A percentile compares a stretch with the other conserved stretches of the same genome.
Conservation (phyloP, 164 flowering plant genomes). For the Macadamia integrifolia region DNA sequence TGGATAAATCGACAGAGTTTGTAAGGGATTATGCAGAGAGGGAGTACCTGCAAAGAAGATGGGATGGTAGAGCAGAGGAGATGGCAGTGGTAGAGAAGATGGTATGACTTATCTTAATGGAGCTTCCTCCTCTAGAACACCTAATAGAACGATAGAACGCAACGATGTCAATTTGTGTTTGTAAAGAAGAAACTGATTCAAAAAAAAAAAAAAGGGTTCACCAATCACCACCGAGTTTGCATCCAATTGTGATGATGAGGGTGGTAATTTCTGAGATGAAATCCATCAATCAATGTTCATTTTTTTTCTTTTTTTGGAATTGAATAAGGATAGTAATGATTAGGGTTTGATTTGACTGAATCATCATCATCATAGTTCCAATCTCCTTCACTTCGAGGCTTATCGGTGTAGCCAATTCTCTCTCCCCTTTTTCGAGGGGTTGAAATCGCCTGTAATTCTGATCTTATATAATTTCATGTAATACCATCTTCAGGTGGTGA, state of each 20-base stretch:
- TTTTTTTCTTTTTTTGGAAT: no score
- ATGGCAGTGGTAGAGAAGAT: no score
- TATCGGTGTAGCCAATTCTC: no score
- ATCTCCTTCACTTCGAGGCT: no score
- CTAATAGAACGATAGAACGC: not conserved
- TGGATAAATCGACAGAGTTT: slow-evolving; percentile 25
- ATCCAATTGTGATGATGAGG: not conserved
- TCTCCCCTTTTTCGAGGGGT: no score
- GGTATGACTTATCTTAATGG: not conserved
- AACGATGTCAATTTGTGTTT: no score
- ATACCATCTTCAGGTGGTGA: no score
- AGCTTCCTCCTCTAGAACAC: not conserved
- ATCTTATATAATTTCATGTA: no score
- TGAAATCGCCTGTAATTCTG: no score
- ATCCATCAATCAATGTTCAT: no score
- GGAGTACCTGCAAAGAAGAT: slow-evolving; percentile 18
- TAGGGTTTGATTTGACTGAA: slow-evolving; percentile 2
- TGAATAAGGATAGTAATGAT: not conserved
- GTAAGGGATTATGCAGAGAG: slow-evolving; percentile 14
- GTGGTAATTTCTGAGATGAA: not conserved
- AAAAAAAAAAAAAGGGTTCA: not conserved
- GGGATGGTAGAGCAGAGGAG: slow-evolving; percentile 2
- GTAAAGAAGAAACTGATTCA: not conserved
- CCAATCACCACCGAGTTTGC: not conserved
- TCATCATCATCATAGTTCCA: not conserved